These are phyloP conservation scores for Talaromyces pinophilus DNA, from an alignment of 2,329 filamentous ascomycete genomes.

Conservation along the genomic window DNA sequence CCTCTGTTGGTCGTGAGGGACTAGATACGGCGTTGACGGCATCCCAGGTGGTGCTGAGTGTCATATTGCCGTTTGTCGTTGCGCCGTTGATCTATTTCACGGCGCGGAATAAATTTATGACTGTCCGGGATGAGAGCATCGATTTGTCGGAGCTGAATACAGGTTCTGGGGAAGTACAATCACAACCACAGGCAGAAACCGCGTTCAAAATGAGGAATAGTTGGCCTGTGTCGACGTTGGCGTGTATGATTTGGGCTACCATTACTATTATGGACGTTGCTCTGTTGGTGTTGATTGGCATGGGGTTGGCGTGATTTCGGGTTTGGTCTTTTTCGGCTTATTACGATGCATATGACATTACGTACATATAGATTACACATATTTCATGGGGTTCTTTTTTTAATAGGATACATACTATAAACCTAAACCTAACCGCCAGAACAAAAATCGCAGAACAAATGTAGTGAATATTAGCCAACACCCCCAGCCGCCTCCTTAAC, in stretches of 20 bases:
- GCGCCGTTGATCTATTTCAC: slow-evolving; percentile 86
- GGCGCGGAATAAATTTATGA: slow-evolving; percentile 77
- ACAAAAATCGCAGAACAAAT: no score
- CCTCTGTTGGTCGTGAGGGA: slow-evolving; percentile 69
- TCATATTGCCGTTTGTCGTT: slow-evolving; percentile 79
- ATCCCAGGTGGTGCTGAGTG: slow-evolving; percentile 74
- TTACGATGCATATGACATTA: background rate
- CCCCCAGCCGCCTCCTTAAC: slow-evolving; percentile 75
- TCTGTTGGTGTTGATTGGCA: slow-evolving; percentile 64
- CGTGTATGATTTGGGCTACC: slow-evolving; percentile 67
- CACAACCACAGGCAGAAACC: background rate
- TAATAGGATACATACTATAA: background rate
- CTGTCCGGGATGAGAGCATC: slow-evolving; percentile 55
- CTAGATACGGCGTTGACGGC: slow-evolving; percentile 72
- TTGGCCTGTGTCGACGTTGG: slow-evolving; percentile 63
- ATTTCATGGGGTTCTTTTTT: background rate
- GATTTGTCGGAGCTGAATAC: background rate
- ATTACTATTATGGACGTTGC: slow-evolving; percentile 80
- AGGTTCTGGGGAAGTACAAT: background rate
- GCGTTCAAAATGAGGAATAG: slow-evolving; percentile 69
- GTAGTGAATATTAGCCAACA: slow-evolving; percentile 25
- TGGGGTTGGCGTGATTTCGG: slow-evolving; percentile 51
- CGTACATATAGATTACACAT: background rate
- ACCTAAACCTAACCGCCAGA: background rate
- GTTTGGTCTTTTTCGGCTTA: background rate